A percentile compares a stretch with the other conserved stretches of the same genome.
Evolutionary conservation across 805 yeast genomes (phyloP).

Genomic region (Teunomyces kruisii): DNA sequence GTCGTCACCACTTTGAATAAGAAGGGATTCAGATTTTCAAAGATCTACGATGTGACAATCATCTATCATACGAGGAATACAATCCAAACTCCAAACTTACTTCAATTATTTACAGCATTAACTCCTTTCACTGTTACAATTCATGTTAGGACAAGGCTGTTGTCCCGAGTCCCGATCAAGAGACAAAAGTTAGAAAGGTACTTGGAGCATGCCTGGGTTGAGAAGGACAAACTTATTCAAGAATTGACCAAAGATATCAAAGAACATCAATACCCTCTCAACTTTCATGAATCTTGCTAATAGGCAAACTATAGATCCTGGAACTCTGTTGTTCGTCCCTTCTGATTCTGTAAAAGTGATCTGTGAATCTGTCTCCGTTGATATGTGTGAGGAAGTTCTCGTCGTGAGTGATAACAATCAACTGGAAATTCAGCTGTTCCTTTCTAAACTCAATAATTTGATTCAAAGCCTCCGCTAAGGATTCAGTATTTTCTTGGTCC

Average conservation of each 20-base stretch:
- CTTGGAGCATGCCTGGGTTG: constrained; percentile 72
- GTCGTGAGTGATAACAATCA: constrained; percentile 95
- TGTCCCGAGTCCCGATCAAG: constrained; percentile 51
- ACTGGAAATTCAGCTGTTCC: constrained; percentile 83
- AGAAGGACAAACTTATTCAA: constrained; percentile 53
- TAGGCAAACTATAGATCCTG: constrained; percentile 55
- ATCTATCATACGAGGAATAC: constrained; percentile 27
- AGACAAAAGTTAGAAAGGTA: constrained; percentile 65
- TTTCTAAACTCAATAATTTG: constrained; percentile 73
- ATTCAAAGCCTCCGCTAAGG: constrained; percentile 78
- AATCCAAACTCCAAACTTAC: constrained; percentile 24
- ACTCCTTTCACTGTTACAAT: constrained; percentile 41
- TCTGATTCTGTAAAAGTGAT: constrained; percentile 77
- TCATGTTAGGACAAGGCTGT: constrained; percentile 47
- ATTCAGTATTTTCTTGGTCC: constrained; percentile 84
- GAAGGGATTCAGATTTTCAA: constrained; percentile 32
- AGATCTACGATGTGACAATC: constrained; percentile 58
- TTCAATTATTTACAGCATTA: constrained; percentile 29
- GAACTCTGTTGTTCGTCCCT: constrained; percentile 84
- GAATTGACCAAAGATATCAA: neutral
- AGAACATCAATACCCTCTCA: neutral
- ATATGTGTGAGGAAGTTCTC: constrained; percentile 83
- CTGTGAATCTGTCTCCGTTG: constrained; percentile 83
- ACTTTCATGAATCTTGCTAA: constrained; percentile 35
- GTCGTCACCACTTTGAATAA: constrained; percentile 43